Evolutionary conservation across 2,329 filamentous ascomycete species (phyloP).

Genomic region (Ophiostoma angusticollis): DNA sequence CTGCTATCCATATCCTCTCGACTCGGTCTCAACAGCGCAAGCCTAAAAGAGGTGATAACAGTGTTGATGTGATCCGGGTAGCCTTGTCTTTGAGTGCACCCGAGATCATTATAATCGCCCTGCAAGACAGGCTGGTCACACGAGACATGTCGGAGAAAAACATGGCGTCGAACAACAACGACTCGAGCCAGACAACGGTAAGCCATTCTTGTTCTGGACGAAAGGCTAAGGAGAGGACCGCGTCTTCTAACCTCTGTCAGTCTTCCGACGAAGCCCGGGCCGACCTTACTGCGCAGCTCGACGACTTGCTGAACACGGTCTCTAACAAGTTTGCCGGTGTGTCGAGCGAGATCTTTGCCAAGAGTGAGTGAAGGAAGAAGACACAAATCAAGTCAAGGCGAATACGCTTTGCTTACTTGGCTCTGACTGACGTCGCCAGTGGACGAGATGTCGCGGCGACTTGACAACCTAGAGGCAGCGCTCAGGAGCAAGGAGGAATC

Average conservation of each 20-base stretch:
- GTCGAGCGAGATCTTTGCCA: slow-evolving; percentile 76
- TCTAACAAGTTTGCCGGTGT: slow-evolving; percentile 76
- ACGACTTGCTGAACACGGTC: slow-evolving; percentile 74
- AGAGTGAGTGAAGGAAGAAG: slow-evolving; percentile 69
- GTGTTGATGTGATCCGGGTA: no score
- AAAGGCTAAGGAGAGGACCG: background rate
- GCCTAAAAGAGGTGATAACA: no score
- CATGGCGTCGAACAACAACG: slow-evolving; percentile 28
- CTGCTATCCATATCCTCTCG: no score
- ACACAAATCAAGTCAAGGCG: no score
- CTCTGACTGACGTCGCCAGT: slow-evolving; percentile 37
- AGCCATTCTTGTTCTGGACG: slow-evolving; percentile 10
- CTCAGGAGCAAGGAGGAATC: slow-evolving; percentile 40
- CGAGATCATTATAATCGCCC: no score
- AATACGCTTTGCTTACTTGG: background rate
- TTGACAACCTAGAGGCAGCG: slow-evolving; percentile 71
- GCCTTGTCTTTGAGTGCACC: no score
- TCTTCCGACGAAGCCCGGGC: slow-evolving; percentile 35
- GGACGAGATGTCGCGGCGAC: slow-evolving; percentile 81
- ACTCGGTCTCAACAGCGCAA: no score
- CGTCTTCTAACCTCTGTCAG: no score
- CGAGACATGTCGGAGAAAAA: background rate
- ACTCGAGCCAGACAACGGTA: slow-evolving; percentile 26
- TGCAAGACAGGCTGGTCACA: no score
- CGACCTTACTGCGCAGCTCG: slow-evolving; percentile 66